Evolutionary conservation across 1,139 yeast species (phyloP).

Genomic region (Kazachstania sp.): DNA sequence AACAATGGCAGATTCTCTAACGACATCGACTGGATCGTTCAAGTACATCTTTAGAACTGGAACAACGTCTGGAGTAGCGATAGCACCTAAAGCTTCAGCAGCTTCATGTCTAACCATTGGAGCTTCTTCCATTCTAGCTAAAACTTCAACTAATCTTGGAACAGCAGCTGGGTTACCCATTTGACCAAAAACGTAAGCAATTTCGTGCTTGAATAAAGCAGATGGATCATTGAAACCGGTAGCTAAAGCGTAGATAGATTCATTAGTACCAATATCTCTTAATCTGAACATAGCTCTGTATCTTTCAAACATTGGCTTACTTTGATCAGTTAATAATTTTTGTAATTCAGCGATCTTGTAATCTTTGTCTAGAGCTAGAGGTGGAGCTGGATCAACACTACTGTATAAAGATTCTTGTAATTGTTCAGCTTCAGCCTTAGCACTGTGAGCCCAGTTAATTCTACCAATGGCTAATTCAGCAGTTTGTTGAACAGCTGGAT

Average conservation of each 20-base stretch:
- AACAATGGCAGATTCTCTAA: conserved; percentile 91
- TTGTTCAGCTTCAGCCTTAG: conserved; percentile 49
- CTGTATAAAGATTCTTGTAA: conserved; percentile 71
- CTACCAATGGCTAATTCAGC: conserved; percentile 95
- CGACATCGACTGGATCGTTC: conserved; percentile 78
- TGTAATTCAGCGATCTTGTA: conserved; percentile 57
- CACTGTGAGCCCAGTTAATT: conserved; percentile 84
- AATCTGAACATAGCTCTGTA: conserved; percentile 98
- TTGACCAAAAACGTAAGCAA: conserved; percentile 97
- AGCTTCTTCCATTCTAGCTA: conserved; percentile 70
- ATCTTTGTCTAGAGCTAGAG: conserved; percentile 60
- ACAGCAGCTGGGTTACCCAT: conserved; percentile 89
- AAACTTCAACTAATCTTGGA: conserved; percentile 74
- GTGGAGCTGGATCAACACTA: conserved; percentile 98
- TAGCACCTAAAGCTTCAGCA: conserved; percentile 95
- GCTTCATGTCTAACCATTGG: conserved; percentile 99
- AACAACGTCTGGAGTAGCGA: conserved; percentile 92
- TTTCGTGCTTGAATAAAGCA: conserved; percentile 93
- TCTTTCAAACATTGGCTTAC: conserved; percentile 76
- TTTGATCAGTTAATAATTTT: conserved; percentile 63
- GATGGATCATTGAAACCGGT: conserved; percentile 83
- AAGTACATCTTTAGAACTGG: conserved; percentile 77
- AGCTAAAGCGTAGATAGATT: conserved; percentile 87
- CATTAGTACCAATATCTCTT: conserved; percentile 88
- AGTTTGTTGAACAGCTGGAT: conserved; percentile 87